Evolutionary conservation across 2,329 filamentous ascomycete genomes (phyloP), one percentile per base, ranked within the genome.

Genomic region (Aspergillus luchuensis): DNA sequence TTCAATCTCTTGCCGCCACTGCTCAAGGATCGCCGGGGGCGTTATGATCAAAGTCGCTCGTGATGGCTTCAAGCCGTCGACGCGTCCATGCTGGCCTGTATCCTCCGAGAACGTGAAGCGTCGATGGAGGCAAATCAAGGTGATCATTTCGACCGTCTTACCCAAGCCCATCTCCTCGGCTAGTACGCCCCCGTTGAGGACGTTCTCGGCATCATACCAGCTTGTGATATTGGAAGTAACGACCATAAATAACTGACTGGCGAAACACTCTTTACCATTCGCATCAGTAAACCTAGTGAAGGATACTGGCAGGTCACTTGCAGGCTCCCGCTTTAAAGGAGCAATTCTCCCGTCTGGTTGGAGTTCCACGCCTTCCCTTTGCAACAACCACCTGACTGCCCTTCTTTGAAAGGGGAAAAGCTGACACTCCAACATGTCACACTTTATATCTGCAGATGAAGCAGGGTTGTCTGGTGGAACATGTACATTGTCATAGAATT

Each of bases 11-110:
- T 82, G 81, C 63, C 81, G 82, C 87, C 87, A 89, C 68, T 89
- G 87, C 56, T 86, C 80, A 5, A 88, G 74, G 47, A 89, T 87
- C 1, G 85, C 82, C 6, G 80, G 78, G 4, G 87, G 87, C 1
- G 85, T 87, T 60, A 89, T 86, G 57, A 89, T 88, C 47, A 89
- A 76, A 2, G 86, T 89, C 1, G 85, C 84, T 17, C 78, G 75
- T 36, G 85, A 86, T 47, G 66, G 66, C 52, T 64, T 71, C 43
- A 80, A 61, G 5, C 66, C 66, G 25, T 68, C 66, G 21, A 61
- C 64, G 47, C 67, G 60, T 5, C 58, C 39, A 39, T 67, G 66
- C 2, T 67, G 19, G n/a, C 61, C 55, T 13, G 60, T 53, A 11
- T 63, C 58, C 19, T 67, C 63, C 8, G 58, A 25, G n/a, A 25